A percentile compares a stretch with the other conserved stretches of the same genome.
phyloP scores from a whole-genome alignment of 768 basidiomycete genomes.

The Boletus barrowsii region DNA sequence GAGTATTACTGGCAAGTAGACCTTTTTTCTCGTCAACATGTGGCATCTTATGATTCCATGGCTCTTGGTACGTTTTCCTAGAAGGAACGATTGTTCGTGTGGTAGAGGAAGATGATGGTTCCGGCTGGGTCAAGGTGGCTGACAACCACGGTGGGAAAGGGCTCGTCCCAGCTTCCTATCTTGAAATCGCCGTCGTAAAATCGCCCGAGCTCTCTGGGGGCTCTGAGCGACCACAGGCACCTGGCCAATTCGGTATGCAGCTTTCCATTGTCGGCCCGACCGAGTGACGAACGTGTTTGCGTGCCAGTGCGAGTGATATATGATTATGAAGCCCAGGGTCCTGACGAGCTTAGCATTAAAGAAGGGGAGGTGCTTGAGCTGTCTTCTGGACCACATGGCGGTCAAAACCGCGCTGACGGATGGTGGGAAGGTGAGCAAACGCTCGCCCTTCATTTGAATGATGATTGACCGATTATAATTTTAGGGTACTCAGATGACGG shows the following conservation, averaged over 20 bases:
- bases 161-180: slow-evolving; percentile 82
- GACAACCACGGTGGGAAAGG: slow-evolving; percentile 59
- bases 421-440: slow-evolving; percentile 79
- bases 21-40: slow-evolving; percentile 5
- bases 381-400: slow-evolving; percentile 57
- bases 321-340: slow-evolving; percentile 68
- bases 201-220: slow-evolving; percentile 6
- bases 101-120: slow-evolving; percentile 79
- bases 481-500: slow-evolving; percentile 60
- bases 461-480: slow-evolving; percentile 25
- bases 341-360: slow-evolving; percentile 62
- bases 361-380: slow-evolving; percentile 65
- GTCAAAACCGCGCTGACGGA: slow-evolving; percentile 67
- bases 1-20: slow-evolving; percentile 51
- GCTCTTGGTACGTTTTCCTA: slow-evolving; percentile 27
- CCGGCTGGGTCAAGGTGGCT: slow-evolving; percentile 80
- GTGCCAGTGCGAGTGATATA: slow-evolving; percentile 76
- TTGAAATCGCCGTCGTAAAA: slow-evolving; percentile 41
- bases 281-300: slow-evolving; percentile 2
- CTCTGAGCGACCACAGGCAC: slow-evolving; percentile 29
- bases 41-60: slow-evolving; percentile 2
- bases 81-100: slow-evolving; percentile 66
- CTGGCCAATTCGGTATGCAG: slow-evolving; percentile 51
- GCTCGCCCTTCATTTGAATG: slow-evolving; percentile 15
- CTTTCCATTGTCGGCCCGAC: not conserved